Conservation (phyloP, 495 filamentous ascomycete genomes). For the Aspergillus funiculosus region DNA sequence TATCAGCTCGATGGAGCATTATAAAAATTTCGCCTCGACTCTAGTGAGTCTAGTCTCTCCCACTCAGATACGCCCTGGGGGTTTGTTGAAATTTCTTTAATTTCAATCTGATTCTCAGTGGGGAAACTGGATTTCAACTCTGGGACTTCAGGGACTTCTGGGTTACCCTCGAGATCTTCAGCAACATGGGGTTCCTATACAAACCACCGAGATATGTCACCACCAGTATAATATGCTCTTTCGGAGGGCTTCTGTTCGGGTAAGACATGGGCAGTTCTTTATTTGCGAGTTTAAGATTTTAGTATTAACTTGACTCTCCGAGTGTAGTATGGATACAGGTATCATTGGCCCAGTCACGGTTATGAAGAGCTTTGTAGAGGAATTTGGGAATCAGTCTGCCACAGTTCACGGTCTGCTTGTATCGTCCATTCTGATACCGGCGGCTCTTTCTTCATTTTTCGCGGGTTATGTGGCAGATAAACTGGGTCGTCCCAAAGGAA, state of each 20-base stretch:
- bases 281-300: not conserved
- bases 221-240: slow-evolving; percentile 18
- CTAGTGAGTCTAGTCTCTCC: not conserved
- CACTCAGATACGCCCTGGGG: not conserved
- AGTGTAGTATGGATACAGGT: slow-evolving; percentile 53
- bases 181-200: slow-evolving; percentile 5
- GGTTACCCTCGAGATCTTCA: too few relatives aligned
- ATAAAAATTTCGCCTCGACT: not conserved
- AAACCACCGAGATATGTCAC: slow-evolving; percentile 18
- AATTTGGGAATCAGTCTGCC: slow-evolving; percentile 48
- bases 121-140: not conserved
- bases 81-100: not conserved
- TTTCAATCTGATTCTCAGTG: not conserved
- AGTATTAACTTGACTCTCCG: not conserved
- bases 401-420: slow-evolving; percentile 55
- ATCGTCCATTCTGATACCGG: slow-evolving; percentile 58
- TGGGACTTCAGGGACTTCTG: too few relatives aligned
- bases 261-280: not conserved
- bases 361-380: slow-evolving; percentile 50
- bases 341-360: slow-evolving; percentile 56
- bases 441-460: slow-evolving; percentile 55
- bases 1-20: not conserved
- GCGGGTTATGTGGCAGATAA: slow-evolving; percentile 57
- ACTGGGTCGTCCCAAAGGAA: slow-evolving; percentile 47
- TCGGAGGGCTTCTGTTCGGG: slow-evolving; percentile 19